phyloP scores from a whole-genome alignment of 495 filamentous ascomycete species.

The Penicillium longicatenatum region DNA sequence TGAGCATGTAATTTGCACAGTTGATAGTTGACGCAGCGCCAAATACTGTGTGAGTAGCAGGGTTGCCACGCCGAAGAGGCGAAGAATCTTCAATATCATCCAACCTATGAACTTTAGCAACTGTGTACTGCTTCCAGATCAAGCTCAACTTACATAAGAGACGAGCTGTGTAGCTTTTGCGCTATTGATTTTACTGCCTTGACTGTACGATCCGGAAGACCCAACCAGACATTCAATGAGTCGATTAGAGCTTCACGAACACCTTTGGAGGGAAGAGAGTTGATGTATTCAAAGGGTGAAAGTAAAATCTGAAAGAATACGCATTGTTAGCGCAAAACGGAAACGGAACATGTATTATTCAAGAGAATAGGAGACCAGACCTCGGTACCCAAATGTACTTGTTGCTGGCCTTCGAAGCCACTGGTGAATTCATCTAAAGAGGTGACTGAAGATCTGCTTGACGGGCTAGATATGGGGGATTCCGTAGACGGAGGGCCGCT shows the following conservation, averaged over 20 bases:
- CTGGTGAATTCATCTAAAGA: not conserved
- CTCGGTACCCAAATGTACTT: not conserved
- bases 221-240: constrained; percentile 24
- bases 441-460: not conserved
- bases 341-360: not conserved
- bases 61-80: constrained; percentile 37
- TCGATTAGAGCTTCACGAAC: constrained; percentile 24
- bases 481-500: not conserved
- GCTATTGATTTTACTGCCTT: constrained; percentile 19
- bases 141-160: constrained; percentile 18
- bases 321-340: not conserved
- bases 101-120: constrained; percentile 29
- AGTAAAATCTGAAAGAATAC: not conserved
- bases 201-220: constrained; percentile 8
- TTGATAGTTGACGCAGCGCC: constrained; percentile 51
- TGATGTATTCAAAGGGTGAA: constrained; percentile 3
- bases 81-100: constrained; percentile 47
- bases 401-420: not conserved
- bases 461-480: not conserved
- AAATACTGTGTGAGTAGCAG: constrained; percentile 39
- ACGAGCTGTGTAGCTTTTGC: constrained; percentile 24
- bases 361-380: not conserved
- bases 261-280: constrained; percentile 26
- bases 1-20: constrained; percentile 66
- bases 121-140: too few species aligned